phyloP scores from a whole-genome alignment of 345 rosid species.

The Aquilaria sinensis region DNA sequence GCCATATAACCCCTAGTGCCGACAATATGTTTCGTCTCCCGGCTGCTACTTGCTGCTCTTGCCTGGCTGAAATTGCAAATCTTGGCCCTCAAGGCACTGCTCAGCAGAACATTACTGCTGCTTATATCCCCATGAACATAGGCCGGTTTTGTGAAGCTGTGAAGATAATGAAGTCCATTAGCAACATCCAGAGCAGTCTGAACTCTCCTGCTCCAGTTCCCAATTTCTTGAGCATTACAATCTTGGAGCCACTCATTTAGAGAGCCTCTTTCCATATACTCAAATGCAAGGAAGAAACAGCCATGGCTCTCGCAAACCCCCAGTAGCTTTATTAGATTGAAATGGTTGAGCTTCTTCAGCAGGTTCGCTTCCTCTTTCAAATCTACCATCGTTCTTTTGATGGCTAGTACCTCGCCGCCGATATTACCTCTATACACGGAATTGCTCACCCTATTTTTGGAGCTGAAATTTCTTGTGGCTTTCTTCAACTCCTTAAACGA shows the following conservation, averaged over 20 bases:
- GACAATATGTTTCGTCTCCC: slow-evolving; percentile 10
- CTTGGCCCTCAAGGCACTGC: slow-evolving; percentile 33
- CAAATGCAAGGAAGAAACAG: slow-evolving; percentile 31
- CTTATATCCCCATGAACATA: slow-evolving; percentile 37
- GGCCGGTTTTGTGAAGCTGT: slow-evolving; percentile 41
- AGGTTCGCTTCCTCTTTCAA: slow-evolving; percentile 37
- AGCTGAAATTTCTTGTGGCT: slow-evolving; percentile 35
- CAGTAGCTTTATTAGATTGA: slow-evolving; percentile 35
- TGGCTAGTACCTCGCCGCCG: slow-evolving; percentile 28
- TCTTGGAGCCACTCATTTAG: slow-evolving; percentile 27
- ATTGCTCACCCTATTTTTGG: slow-evolving; percentile 28
- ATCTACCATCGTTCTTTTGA: slow-evolving; percentile 26
- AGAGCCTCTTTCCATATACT: slow-evolving; percentile 34
- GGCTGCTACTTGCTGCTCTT: slow-evolving; percentile 3
- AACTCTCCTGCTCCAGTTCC: slow-evolving; percentile 27
- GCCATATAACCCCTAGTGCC: slow-evolving; percentile 35
- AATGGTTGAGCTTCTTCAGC: slow-evolving; percentile 36
- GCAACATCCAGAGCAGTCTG: slow-evolving; percentile 45
- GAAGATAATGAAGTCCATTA: slow-evolving; percentile 45
- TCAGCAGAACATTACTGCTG: slow-evolving; percentile 35
- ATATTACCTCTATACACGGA: slow-evolving; percentile 34
- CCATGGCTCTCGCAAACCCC: slow-evolving; percentile 30
- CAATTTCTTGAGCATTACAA: slow-evolving; percentile 12
- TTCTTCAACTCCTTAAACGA: slow-evolving; percentile 25
- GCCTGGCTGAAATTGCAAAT: slow-evolving; percentile 41